phyloP scores from a whole-genome alignment of 768 basidiomycete species.

The Boletus edulis region DNA sequence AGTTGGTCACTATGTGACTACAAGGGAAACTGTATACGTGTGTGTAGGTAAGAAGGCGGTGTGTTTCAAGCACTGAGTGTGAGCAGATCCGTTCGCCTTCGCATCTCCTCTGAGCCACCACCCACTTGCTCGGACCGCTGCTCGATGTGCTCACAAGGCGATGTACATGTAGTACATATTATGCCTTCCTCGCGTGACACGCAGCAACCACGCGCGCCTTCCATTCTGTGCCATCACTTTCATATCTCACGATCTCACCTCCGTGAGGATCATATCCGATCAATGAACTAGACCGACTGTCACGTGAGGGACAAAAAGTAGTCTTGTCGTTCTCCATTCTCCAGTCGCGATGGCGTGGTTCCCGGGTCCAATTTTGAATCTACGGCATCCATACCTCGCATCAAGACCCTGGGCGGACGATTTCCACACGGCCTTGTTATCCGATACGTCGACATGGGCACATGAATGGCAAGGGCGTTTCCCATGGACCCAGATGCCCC shows the following conservation, averaged over 20 bases:
- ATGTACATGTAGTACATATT: neutral
- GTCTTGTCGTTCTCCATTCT: slow-evolving; percentile 8
- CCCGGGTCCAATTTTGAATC: neutral
- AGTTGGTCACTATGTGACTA: neutral
- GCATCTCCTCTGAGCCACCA: neutral
- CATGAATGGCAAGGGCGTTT: neutral
- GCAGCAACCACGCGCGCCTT: slow-evolving; percentile 15
- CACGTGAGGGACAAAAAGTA: too few species aligned
- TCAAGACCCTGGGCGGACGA: slow-evolving; percentile 21
- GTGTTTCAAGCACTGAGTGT: neutral
- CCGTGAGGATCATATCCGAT: slow-evolving; percentile 21
- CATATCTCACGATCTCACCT: slow-evolving; percentile 12
- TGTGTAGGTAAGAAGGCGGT: too few species aligned
- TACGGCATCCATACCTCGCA: slow-evolving; percentile 10
- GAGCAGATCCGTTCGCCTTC: neutral
- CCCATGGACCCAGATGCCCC: neutral
- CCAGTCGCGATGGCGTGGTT: slow-evolving; percentile 3
- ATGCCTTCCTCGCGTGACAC: slow-evolving; percentile 1
- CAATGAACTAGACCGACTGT: neutral
- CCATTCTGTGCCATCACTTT: slow-evolving; percentile 14
- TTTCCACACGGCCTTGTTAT: slow-evolving; percentile 15
- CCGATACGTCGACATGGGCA: neutral
- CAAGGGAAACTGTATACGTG: neutral
- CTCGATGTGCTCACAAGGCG: too few species aligned
- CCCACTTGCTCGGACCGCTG: neutral